Evolutionary conservation across 805 yeast genomes (phyloP), one percentile per base, ranked within the genome.

Genomic region (Wickerhamomyces hampshirensis): DNA sequence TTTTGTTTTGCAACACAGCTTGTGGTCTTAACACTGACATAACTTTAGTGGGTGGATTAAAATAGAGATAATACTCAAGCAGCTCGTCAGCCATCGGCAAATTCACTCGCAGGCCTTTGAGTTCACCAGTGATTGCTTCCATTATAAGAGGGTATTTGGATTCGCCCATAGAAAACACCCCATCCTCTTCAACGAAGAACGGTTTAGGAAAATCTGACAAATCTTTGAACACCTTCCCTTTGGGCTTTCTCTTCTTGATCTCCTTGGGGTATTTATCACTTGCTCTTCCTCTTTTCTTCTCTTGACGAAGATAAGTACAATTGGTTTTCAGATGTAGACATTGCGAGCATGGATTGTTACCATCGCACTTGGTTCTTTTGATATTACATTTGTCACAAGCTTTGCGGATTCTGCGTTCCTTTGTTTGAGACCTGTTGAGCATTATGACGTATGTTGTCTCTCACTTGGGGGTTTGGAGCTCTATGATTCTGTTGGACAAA

Each of bases 321-420:
- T 48, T 41, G 1, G 55, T 47, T 26, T 51, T 48, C 2, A 58
- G 41, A 33, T 56, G 59, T 1, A 42, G 14, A 38, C 77, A 71
- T 38, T 68, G 71, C 4, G 56, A 45, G 43, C 76, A 71, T 1
- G 75, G 77, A 5, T 43, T 43, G 16, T 53, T 58, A 4, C 77
- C 77, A 37, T 70, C 70, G 48, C 77, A 71, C 38, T 67, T 68
- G 2, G 73, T 66, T 38, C 75, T 55, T 35, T 64, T 61, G 34
- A 60, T 61, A 43, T 69, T 69, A 50, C 76, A 71, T 13, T 59
- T 50, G 44, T 71, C 77, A 45, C 76, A 71, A 1, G 75, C 75
- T 30, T 71, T 50, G 19, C 55, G 46, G 10, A 56, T 55, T 6
- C 59, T 47, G 4, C 37, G 36, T 38, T 47, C 51, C 28, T 43